These are phyloP conservation scores for Phytophthora hibernalis DNA, from an alignment of 352 stramenopile species.

Conservation along the genomic window DNA sequence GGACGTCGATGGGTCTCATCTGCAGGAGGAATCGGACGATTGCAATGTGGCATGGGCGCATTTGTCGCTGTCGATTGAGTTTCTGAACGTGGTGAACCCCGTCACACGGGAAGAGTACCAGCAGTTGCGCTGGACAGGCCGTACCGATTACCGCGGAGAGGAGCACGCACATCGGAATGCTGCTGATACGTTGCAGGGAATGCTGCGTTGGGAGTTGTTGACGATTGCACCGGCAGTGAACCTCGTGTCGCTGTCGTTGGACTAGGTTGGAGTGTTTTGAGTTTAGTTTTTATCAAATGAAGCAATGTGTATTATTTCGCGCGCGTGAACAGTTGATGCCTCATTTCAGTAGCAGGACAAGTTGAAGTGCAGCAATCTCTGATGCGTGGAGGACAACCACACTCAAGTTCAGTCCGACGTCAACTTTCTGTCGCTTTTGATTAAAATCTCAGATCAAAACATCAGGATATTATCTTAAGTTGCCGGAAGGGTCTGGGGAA, in stretches of 20 bases:
- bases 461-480: too few relatives aligned
- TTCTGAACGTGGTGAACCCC: slow-evolving; percentile 44
- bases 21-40: slow-evolving; percentile 19
- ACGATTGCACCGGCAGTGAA: slow-evolving; percentile 47
- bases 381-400: slow-evolving; percentile 19
- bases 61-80: slow-evolving; percentile 54
- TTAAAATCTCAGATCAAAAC: slow-evolving; percentile 19
- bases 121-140: slow-evolving; percentile 54
- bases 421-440: slow-evolving; percentile 12
- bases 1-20: slow-evolving; percentile 33
- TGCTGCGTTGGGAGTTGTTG: slow-evolving; percentile 54
- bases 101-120: slow-evolving; percentile 42
- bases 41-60: slow-evolving; percentile 51
- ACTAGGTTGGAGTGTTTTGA: slow-evolving; percentile 15
- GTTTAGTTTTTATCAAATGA: slow-evolving; percentile 23
- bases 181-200: slow-evolving; percentile 45
- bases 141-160: slow-evolving; percentile 54
- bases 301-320: slow-evolving; percentile 32
- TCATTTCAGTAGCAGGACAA: slow-evolving; percentile 19
- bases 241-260: slow-evolving; percentile 40
- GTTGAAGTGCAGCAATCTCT: slow-evolving; percentile 16
- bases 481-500: too few relatives aligned
- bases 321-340: slow-evolving; percentile 14
- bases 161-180: slow-evolving; percentile 52
- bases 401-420: slow-evolving; percentile 25